Base-by-base conservation (phyloP, 202 grass and related monocot species). In the Miscanthus sacchariflorus region DNA sequence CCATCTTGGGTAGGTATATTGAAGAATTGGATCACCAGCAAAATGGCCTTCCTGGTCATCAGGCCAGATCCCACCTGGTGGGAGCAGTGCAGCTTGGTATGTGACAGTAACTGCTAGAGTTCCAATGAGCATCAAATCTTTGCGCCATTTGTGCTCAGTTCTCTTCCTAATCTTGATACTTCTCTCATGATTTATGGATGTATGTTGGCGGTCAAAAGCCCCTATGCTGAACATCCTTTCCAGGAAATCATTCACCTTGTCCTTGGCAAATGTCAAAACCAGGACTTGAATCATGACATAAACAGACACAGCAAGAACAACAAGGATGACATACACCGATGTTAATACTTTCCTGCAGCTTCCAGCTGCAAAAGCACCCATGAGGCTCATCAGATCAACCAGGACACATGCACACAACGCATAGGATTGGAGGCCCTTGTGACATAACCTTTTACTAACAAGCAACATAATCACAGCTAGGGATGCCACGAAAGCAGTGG, bases 401-500 rank as follows among this genome's bases (percentile, higher is more conserved):
- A 88, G 40, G 17, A 93, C 80, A 4, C 86, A 91, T 12, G 66
- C 50, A 21, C 44, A 49, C 61, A 65, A 23, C 1, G 61, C 61
- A 65, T 25, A 65, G 23, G 23, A 12, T 12, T 65, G 23, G 10
- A 65, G n/a, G 7, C 58, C 82, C 68, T 79, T 82, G 15, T 24
- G 2, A 70, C 76, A 90, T 28, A 93, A 65, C 5, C 87, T 89
- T 68, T 77, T 73, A 81, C 27, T 93, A 82, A 88, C 90, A 45
- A 93, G 93, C 77, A 93, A 84, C 87, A 93, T 69, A 70, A 95
- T 95, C 48, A 91, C 83, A 2, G 76, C 85, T 49, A 92, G 66
- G 28, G 92, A 91, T 12, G 81, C 64, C 74, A 92, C 73, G 78
- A 95, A 92, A 71, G 88, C 86, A 2, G 86, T 86, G 3, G 88